Evolutionary conservation across 1,139 yeast genomes (phyloP), one percentile per base, ranked within the genome.

Genomic region (Blastobotrys arbuscula): DNA sequence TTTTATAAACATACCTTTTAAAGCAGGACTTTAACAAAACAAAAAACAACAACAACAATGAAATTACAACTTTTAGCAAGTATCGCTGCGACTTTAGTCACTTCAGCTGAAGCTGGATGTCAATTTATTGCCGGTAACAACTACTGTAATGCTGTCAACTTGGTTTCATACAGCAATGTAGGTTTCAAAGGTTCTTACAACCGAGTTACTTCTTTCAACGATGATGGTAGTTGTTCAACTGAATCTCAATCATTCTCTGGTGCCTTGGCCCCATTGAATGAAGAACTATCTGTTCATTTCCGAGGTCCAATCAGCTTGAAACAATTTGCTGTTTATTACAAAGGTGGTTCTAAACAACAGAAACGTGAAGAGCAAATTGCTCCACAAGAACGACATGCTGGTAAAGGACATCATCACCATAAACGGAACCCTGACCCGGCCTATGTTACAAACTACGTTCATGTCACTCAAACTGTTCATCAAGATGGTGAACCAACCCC

Each of bases 201-300:
- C 60, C 81, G 79, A 62, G 94, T 92, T 51, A 78, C 83, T 48
- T 61, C 68, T 55, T 80, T 90, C 79, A 89, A 85, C 64, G 76
- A 76, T 57, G 69, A 78, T 55, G 67, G 84, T 1, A 84, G 96
- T 70, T 81, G 95, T 66, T 64, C 80, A 16, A 75, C 77, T 48
- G 60, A 69, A 19, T 59, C 78, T 15, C 69, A 70, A 18, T 55
- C 77, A 9, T 85, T 88, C 70, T 76, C 84, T 15, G 97, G 97
- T 44, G 53, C 79, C 24, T 72, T 87, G 63, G 72, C 96, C 44
- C 97, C 97, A 31, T 72, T 90, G 53, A 81, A 88, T 68, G 95
- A 88, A 70, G 96, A 88, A 66, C 72, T 90, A 47, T 82, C 96
- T 16, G 86, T 92, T 50, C 97, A 90, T 68, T 87, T 90, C 75